Percentiles rank a stretch among this genome's conserved stretches.
Evolutionary conservation across 768 basidiomycete species (phyloP).

Genomic region (Lenzites betulinus): DNA sequence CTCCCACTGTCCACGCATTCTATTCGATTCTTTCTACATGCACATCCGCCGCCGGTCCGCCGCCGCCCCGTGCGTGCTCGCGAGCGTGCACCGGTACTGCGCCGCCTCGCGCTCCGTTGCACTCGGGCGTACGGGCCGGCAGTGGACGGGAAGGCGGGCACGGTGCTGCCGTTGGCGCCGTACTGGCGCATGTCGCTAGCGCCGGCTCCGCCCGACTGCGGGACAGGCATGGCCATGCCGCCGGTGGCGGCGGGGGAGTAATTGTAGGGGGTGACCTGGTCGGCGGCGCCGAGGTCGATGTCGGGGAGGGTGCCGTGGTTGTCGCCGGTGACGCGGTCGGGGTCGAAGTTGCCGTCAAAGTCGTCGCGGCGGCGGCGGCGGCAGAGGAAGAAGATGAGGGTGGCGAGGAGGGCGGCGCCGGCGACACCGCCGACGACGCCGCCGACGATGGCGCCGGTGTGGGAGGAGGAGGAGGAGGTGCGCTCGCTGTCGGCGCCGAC

Average conservation of each 20-base stretch:
- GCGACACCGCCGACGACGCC: constrained; percentile 35
- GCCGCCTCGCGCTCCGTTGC: constrained; percentile 35
- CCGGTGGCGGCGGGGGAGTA: constrained; percentile 23
- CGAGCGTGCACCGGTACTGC: constrained; percentile 21
- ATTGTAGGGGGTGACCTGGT: constrained; percentile 26
- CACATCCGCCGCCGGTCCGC: constrained; percentile 11
- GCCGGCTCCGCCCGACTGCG: not conserved
- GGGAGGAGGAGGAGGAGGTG: constrained; percentile 16
- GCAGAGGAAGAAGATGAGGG: constrained; percentile 29
- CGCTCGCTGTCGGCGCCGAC: constrained; percentile 7
- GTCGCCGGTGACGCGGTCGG: constrained; percentile 41
- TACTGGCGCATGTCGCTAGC: constrained; percentile 31
- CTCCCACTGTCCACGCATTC: no score
- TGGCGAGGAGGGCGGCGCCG: constrained; percentile 28
- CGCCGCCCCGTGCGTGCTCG: constrained; percentile 28
- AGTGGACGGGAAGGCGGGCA: constrained; percentile 7
- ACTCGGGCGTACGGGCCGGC: constrained; percentile 23
- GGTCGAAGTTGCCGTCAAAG: constrained; percentile 54
- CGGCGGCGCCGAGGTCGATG: constrained; percentile 25
- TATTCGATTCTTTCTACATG: no score
- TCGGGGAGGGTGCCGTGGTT: constrained; percentile 28
- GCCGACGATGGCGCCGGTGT: constrained; percentile 35
- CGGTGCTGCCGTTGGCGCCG: constrained; percentile 10
- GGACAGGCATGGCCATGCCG: constrained; percentile 2
- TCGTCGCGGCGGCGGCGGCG: constrained; percentile 37